phyloP scores from a whole-genome alignment of 331 rosid species.

The Cydonia oblonga region DNA sequence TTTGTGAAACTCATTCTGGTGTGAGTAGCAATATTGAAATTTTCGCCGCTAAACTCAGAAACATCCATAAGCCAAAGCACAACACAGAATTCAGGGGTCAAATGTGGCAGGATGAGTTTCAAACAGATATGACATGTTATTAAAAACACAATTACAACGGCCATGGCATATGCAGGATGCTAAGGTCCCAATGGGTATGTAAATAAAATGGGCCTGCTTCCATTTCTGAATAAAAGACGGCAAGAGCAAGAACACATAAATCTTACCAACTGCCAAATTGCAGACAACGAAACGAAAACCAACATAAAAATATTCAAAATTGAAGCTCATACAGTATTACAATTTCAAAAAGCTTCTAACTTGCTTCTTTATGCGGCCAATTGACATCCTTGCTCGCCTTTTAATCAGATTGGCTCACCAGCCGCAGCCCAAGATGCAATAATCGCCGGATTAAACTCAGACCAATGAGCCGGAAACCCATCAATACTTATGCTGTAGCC shows the following conservation, averaged over 20 bases:
- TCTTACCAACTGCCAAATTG: background rate
- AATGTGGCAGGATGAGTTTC: background rate
- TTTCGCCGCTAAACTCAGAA: background rate
- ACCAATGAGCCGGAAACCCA: background rate
- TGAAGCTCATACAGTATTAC: constrained; percentile 1
- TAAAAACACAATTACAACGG: background rate
- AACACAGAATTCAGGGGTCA: background rate
- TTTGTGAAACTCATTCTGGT: background rate
- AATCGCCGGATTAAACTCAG: background rate
- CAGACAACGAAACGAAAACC: background rate
- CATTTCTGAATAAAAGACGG: background rate
- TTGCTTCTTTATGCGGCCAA: background rate
- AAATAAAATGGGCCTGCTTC: background rate
- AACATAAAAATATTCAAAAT: background rate
- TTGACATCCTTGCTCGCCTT: background rate
- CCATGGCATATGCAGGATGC: background rate
- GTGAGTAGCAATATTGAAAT: background rate
- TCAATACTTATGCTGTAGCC: constrained; percentile 16
- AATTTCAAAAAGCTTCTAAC: constrained; percentile 3
- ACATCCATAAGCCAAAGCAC: background rate
- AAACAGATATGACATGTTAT: background rate
- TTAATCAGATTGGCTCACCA: background rate
- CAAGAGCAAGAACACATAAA: background rate
- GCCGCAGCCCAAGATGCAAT: background rate
- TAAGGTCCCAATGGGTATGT: background rate